Percentiles rank a stretch among this genome's conserved stretches.
phyloP scores from a whole-genome alignment of 1,139 yeast species.

The Candida gigantensis region DNA sequence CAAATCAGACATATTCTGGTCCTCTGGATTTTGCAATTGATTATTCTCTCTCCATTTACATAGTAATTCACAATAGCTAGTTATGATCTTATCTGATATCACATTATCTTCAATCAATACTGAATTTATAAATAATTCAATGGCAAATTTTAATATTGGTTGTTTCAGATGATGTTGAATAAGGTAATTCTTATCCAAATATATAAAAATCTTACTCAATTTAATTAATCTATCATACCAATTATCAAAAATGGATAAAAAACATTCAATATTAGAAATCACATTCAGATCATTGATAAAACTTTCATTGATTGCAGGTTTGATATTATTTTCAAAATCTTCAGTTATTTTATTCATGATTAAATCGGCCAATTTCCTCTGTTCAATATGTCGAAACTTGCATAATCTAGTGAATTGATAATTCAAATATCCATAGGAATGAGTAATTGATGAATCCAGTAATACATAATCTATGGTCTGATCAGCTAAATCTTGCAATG shows the following conservation, averaged over 20 bases:
- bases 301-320: neutral
- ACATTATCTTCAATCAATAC: conserved; percentile 15
- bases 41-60: conserved; percentile 5
- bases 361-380: conserved; percentile 26
- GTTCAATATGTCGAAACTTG: conserved; percentile 33
- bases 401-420: conserved; percentile 36
- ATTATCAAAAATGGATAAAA: conserved; percentile 19
- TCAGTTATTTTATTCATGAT: conserved; percentile 23
- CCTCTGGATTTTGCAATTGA: neutral
- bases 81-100: conserved; percentile 3
- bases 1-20: neutral
- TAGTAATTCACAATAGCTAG: neutral
- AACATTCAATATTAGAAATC: conserved; percentile 10
- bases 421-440: conserved; percentile 31
- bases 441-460: conserved; percentile 16
- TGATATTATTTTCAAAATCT: conserved; percentile 12
- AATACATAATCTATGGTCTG: conserved; percentile 23
- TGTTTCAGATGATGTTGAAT: conserved; percentile 30
- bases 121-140: conserved; percentile 20
- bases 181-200: conserved; percentile 38
- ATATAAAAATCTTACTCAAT: conserved; percentile 34
- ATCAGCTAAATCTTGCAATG: conserved; percentile 4
- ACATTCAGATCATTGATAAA: conserved; percentile 6
- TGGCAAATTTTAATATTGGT: conserved; percentile 29
- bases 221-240: conserved; percentile 30